Percentiles rank a stretch among this genome's conserved stretches.
Evolutionary conservation across 2,329 filamentous ascomycete species (phyloP).

Genomic region (Boeremia lycopersici): DNA sequence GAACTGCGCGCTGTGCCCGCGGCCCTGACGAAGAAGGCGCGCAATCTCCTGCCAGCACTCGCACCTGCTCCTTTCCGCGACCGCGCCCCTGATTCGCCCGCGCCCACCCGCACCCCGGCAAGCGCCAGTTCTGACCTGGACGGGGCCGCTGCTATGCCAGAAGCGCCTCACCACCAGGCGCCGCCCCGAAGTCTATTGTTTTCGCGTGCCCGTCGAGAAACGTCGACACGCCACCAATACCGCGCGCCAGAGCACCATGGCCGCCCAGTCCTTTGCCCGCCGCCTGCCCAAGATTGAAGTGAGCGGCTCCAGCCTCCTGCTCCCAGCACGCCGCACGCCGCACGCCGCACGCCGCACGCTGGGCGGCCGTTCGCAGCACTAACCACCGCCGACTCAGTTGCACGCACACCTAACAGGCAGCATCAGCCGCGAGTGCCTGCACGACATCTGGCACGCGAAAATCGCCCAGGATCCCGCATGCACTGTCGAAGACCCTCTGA

Average conservation of each 20-base stretch:
- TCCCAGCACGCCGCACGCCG: too few relatives aligned
- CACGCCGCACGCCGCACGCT: background rate
- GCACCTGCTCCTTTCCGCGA: conserved; percentile 27
- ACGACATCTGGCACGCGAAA: conserved; percentile 73
- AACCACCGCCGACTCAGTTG: conserved; percentile 58
- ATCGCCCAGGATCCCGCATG: conserved; percentile 58
- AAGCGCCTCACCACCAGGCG: conserved; percentile 21
- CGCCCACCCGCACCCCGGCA: conserved; percentile 9
- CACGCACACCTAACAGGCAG: conserved; percentile 83
- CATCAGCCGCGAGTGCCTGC: conserved; percentile 73
- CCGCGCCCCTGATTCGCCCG: conserved; percentile 22
- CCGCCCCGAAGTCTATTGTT: conserved; percentile 20
- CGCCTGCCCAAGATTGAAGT: conserved; percentile 54
- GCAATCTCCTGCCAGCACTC: conserved; percentile 38
- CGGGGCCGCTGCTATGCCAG: conserved; percentile 22
- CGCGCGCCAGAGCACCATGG: background rate
- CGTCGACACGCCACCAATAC: conserved; percentile 30
- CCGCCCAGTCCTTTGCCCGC: conserved; percentile 33
- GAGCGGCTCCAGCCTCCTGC: conserved; percentile 28
- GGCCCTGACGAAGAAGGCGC: conserved; percentile 34
- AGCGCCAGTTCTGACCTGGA: conserved; percentile 4
- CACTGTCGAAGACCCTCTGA: conserved; percentile 69
- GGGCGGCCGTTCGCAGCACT: conserved; percentile 35
- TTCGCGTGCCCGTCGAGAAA: conserved; percentile 27
- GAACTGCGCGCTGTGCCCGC: background rate